phyloP scores from a whole-genome alignment of 805 yeast species.

The Candida yuanshanica region DNA sequence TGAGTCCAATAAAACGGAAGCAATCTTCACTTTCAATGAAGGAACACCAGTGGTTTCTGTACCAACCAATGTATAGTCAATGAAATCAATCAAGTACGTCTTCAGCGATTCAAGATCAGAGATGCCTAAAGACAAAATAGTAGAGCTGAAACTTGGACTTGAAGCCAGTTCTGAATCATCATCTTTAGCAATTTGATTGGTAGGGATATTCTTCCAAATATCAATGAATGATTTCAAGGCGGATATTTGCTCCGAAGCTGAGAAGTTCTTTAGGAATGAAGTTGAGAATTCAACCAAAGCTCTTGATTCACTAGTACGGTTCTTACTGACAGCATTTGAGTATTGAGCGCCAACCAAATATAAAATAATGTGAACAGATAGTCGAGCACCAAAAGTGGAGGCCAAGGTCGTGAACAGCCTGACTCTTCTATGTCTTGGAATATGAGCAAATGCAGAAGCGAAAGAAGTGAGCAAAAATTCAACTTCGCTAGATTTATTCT shows the following conservation, averaged over 20 bases:
- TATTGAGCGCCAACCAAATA: slow-evolving; percentile 80
- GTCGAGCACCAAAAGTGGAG: slow-evolving; percentile 61
- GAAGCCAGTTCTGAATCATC: slow-evolving; percentile 33
- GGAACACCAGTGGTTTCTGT: slow-evolving; percentile 35
- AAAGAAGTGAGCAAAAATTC: slow-evolving; percentile 85
- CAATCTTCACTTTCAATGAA: slow-evolving; percentile 49
- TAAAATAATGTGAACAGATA: slow-evolving; percentile 65
- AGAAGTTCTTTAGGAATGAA: slow-evolving; percentile 62
- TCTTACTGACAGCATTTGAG: slow-evolving; percentile 45
- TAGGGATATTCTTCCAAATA: slow-evolving; percentile 44
- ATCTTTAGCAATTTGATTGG: slow-evolving; percentile 14
- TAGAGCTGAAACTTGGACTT: slow-evolving; percentile 59
- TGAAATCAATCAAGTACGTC: slow-evolving; percentile 47
- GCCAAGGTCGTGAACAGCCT: slow-evolving; percentile 75
- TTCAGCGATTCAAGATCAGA: slow-evolving; percentile 45
- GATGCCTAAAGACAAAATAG: slow-evolving; percentile 44
- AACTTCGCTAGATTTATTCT: slow-evolving; percentile 52
- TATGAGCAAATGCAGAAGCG: slow-evolving; percentile 91
- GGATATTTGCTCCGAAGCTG: slow-evolving; percentile 58
- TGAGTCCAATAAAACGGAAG: slow-evolving; percentile 42
- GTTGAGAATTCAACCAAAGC: slow-evolving; percentile 66
- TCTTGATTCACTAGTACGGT: slow-evolving; percentile 61
- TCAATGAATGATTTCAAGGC: slow-evolving; percentile 46
- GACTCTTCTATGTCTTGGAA: slow-evolving; percentile 94
- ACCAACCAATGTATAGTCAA: slow-evolving; percentile 36